These are phyloP conservation scores for Dactylellina drechsleri DNA, from an alignment of 2,329 filamentous ascomycete species.

Conservation along the genomic window DNA sequence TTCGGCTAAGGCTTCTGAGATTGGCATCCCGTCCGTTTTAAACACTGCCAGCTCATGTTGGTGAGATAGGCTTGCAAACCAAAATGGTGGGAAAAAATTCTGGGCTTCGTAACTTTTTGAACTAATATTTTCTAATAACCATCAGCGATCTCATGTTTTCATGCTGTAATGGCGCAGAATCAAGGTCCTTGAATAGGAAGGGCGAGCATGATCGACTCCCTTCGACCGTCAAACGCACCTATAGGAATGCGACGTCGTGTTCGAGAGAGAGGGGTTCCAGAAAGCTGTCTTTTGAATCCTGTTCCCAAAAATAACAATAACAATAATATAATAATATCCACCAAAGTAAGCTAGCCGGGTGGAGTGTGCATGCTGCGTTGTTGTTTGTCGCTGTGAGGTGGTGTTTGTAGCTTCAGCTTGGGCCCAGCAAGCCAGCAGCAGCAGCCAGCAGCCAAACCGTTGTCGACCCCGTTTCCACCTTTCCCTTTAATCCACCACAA, in stretches of 20 bases:
- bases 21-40: slow-evolving; percentile 38
- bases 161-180: background rate
- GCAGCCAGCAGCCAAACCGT: no score
- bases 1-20: slow-evolving; percentile 54
- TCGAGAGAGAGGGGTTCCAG: slow-evolving; percentile 6
- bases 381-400: background rate
- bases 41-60: slow-evolving; percentile 48
- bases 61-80: slow-evolving; percentile 12
- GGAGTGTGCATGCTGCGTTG: slow-evolving; percentile 3
- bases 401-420: slow-evolving; percentile 16
- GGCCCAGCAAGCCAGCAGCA: no score
- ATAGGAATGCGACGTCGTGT: slow-evolving; percentile 31
- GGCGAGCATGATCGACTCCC: slow-evolving; percentile 33
- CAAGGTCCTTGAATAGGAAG: slow-evolving; percentile 44
- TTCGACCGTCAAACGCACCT: slow-evolving; percentile 38
- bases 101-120: background rate
- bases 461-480: no score
- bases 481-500: slow-evolving; percentile 15
- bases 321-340: no score
- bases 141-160: background rate
- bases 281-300: background rate
- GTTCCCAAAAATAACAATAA: slow-evolving; percentile 8
- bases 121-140: no score
- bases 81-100: slow-evolving; percentile 16
- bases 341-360: no score